These are phyloP conservation scores for Chrysopogon serrulatus DNA, from an alignment of 176 grass and related monocot species.

Conservation along the genomic window DNA sequence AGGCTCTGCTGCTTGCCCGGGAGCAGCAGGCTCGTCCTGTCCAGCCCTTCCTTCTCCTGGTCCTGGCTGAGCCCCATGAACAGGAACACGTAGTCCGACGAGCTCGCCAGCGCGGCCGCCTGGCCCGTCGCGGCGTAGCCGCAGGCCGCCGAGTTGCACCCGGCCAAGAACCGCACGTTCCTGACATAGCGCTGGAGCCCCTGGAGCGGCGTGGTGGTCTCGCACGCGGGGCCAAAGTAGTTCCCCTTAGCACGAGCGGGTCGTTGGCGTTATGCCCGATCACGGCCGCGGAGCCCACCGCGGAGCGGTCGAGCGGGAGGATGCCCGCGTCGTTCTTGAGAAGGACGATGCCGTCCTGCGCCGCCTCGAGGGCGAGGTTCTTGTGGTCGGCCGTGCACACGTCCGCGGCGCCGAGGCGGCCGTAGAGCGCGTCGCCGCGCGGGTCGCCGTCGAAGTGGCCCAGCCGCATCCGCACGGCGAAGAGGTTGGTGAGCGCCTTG, in stretches of 20 bases:
- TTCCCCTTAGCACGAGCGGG: slow-evolving; percentile 45
- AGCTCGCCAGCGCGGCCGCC: slow-evolving; percentile 26
- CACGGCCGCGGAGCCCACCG: slow-evolving; percentile 31
- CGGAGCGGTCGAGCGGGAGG: slow-evolving; percentile 29
- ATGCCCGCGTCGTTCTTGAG: slow-evolving; percentile 49
- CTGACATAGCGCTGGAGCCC: slow-evolving; percentile 16
- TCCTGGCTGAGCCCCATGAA: slow-evolving; percentile 65
- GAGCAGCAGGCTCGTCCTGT: slow-evolving; percentile 56
- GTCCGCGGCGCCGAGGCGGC: slow-evolving; percentile 29
- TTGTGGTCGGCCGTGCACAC: slow-evolving; percentile 55
- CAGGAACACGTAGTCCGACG: slow-evolving; percentile 42
- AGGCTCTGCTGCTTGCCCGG: slow-evolving; percentile 66
- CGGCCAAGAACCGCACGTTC: slow-evolving; percentile 30
- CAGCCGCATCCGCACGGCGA: slow-evolving; percentile 53
- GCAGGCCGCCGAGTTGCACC: slow-evolving; percentile 45
- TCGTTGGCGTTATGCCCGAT: slow-evolving; percentile 62
- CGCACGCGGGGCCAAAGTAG: slow-evolving; percentile 65
- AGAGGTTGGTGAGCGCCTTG: slow-evolving; percentile 55
- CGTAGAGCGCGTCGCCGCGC: slow-evolving; percentile 3
- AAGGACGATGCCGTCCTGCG: slow-evolving; percentile 67
- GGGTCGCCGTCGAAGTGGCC: slow-evolving; percentile 82
- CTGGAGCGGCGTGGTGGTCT: slow-evolving; percentile 39
- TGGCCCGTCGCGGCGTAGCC: neutral
- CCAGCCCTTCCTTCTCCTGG: slow-evolving; percentile 65
- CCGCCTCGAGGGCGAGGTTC: slow-evolving; percentile 55